A percentile compares a stretch with the other conserved stretches of the same genome.
These are phyloP conservation scores for Astrephomene gubernaculifera DNA, from an alignment of 139 green algal species.

Conservation along the genomic window DNA sequence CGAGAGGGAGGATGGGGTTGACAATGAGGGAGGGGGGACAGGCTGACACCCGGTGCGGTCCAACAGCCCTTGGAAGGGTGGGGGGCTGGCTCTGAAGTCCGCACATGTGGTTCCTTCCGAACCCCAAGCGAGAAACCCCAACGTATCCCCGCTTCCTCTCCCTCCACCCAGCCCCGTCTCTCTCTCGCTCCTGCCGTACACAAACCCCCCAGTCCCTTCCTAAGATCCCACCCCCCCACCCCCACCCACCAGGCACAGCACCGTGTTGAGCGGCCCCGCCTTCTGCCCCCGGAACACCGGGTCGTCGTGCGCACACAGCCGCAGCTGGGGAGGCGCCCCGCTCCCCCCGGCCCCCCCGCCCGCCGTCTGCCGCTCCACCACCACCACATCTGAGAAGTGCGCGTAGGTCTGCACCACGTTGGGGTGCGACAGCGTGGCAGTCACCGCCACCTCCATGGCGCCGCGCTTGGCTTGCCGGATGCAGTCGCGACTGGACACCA, in stretches of 20 bases:
- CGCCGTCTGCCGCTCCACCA: constrained; percentile 22
- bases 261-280: constrained; percentile 32
- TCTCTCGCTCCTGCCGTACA: too few species aligned
- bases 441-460: constrained; percentile 32
- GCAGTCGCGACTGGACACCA: constrained; percentile 14
- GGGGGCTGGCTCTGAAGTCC: too few species aligned
- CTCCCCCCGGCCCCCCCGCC: not conserved
- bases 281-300: constrained; percentile 25
- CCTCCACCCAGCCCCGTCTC: too few species aligned
- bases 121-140: too few species aligned
- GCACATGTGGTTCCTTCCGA: too few species aligned
- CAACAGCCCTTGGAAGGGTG: too few species aligned
- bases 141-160: too few species aligned
- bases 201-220: too few species aligned
- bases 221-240: not conserved
- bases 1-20: not conserved
- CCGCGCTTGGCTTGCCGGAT: constrained; percentile 29
- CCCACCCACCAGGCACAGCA: constrained; percentile 31
- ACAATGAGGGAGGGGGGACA: too few species aligned
- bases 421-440: constrained; percentile 8
- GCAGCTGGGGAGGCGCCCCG: constrained; percentile 6
- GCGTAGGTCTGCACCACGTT: constrained; percentile 40
- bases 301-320: constrained; percentile 30
- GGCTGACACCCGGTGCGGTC: not conserved
- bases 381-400: constrained; percentile 36